Conservation (phyloP, 2,329 filamentous ascomycete species). For the Cryphonectria naterciae region DNA sequence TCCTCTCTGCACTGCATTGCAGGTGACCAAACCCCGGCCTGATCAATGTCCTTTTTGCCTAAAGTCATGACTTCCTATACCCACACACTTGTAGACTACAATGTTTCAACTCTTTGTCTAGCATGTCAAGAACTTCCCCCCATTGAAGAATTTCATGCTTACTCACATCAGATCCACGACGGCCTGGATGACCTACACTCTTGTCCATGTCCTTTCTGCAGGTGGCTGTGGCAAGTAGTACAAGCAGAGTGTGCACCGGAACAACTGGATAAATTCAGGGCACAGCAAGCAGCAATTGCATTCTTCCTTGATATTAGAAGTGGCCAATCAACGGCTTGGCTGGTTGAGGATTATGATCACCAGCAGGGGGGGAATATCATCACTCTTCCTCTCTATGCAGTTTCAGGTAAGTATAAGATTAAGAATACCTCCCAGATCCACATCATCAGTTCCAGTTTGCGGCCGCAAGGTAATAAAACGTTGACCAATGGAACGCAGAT, state of each 20-base stretch:
- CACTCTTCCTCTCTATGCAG: not conserved
- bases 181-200: not conserved
- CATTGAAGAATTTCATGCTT: not conserved
- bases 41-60: too few species aligned
- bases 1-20: not conserved
- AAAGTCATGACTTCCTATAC: not conserved
- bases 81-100: not conserved
- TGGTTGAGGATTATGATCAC: not conserved
- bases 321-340: not conserved
- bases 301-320: not conserved
- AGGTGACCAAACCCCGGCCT: not conserved
- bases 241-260: not conserved
- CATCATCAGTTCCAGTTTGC: not conserved
- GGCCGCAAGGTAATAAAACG: not conserved
- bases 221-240: not conserved
- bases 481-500: not conserved
- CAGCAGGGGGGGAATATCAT: not conserved
- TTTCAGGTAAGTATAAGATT: not conserved
- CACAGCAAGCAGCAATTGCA: not conserved
- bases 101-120: not conserved
- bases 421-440: not conserved
- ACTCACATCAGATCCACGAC: not conserved
- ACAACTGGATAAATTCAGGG: not conserved
- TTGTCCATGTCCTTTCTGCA: not conserved
- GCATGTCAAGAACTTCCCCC: not conserved